Evolutionary conservation across 2,329 filamentous ascomycete genomes (phyloP), one percentile per base, ranked within the genome.

Genomic region (Fusarium marasasianum): DNA sequence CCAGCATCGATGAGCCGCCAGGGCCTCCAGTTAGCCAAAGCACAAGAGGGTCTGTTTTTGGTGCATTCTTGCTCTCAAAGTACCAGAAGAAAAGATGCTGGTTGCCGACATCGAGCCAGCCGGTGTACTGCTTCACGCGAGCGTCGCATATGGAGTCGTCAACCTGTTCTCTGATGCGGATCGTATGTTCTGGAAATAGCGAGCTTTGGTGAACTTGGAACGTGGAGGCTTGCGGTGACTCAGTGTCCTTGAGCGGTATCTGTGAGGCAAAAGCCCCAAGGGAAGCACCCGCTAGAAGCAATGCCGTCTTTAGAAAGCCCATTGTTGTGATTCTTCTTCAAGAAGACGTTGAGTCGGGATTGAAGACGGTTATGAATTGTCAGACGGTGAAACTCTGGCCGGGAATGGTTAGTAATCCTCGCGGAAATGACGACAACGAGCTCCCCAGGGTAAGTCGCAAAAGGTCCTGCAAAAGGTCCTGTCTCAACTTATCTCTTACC

Each of bases 61-160:
- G 74, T 3, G 73, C 65, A 11, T 50, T 69, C 15, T 73, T 50
- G 26, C 74, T 76, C n/a, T 76, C 74, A 24, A 76, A 61, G 12
- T 76, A 76, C 74, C 74, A 76, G 38, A 76, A 76, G 44, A 76
- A 76, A 2, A 76, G 65, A 15, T 76, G 74, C 47, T 76, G 73
- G 5, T 61, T 69, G 13, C 57, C 63, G 0, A 66, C 26, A 17
- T 76, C 74, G 1, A 76, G 58, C 74, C 74, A 76, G 1, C 74
- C 74, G 0, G 74, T 76, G 37, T 75, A 76, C 24, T 76, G 74
- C 50, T 76, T 76, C 4, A 74, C 71, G 1, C 66, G 71, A 3
- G 74, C 72, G 11, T 76, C 66, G 20, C 74, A 76, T 11, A 76
- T 70, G 4, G 59, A 55, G 18, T 58, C 22, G 9, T 71, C 63